Base-by-base conservation (phyloP, 768 basidiomycete species). In the Tremella fuciformis region DNA sequence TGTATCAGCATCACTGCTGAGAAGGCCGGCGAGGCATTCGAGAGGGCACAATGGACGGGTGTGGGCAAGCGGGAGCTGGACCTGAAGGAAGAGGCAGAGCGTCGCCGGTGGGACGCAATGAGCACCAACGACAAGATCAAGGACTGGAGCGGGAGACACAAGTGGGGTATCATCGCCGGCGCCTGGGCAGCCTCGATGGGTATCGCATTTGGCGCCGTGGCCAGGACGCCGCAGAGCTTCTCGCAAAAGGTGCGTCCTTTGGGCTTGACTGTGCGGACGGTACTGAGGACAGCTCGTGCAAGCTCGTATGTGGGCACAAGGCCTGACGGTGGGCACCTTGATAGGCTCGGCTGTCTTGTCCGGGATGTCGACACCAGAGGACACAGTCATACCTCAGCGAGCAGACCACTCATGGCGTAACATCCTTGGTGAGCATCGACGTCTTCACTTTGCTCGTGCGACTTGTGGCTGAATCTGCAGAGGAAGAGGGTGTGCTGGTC, bases 291-390 rank as follows among this genome's bases (percentile, higher is more conserved):
- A 75, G 74, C 57, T 77, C 58, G 76, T 77, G 1, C 76, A 77
- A 68, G 72, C 76, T 19, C 71, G 76, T 67, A 69, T 77, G 64
- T 75, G 66, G 61, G 76, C 76, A 24, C 76, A 77, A 66, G 74
- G 65, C 29, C 62, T 71, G 24, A 77, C 74, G 13, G 70, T 77
- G 29, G 72, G 61, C 18, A 50, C 67, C 21, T 53, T 76, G 19
- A 60, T 77, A 56, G 62, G 60, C 13, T 70, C 72, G 1, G 74
- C 72, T 13, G 49, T 73, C 19, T 18, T 70, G 16, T 61, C 74
- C 1, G 75, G 73, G 8, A 56, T 62, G 9, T 50, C 53, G 8
- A 59, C 66, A 19, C 54, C 63, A 24, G 70, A 69, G 22, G 60
- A 69, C 40, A 44, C 40, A 13, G 26, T 48, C 11, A 41, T 50